Evolutionary conservation across 495 filamentous ascomycete genomes (phyloP).

Genomic region (Chaetomium tenue): DNA sequence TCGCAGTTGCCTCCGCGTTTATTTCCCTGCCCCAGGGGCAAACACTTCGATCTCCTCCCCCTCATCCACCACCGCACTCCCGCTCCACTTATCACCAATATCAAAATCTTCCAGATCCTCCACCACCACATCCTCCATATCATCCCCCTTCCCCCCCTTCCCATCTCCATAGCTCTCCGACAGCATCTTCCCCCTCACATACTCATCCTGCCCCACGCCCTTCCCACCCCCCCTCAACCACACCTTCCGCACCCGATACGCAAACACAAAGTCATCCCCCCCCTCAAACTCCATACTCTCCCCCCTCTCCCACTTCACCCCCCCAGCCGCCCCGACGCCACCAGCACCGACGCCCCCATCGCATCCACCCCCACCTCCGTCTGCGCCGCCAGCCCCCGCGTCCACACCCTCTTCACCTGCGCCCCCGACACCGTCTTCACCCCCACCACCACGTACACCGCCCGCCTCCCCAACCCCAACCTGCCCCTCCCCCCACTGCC

Average conservation of each 20-base stretch:
- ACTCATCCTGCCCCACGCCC: background rate
- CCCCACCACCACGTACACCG: background rate
- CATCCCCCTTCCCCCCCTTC: background rate
- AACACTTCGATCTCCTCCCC: background rate
- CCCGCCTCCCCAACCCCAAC: background rate
- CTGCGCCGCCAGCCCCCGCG: background rate
- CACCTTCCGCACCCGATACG: conserved; percentile 4
- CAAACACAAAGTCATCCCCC: conserved; percentile 4
- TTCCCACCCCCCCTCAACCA: background rate
- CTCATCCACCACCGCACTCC: background rate
- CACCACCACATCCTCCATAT: background rate
- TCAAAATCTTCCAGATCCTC: background rate
- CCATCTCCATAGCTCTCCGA: background rate
- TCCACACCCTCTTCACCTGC: background rate
- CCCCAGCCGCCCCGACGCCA: background rate
- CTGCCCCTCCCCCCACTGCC: background rate
- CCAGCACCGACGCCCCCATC: background rate
- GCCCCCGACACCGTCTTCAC: background rate
- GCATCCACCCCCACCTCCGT: background rate
- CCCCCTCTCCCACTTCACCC: background rate
- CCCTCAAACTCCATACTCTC: conserved; percentile 1
- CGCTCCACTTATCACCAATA: background rate
- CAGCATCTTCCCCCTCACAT: background rate
- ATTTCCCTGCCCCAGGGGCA: background rate
- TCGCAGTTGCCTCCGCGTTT: too few species aligned